These are phyloP conservation scores for Aureobasidium namibiae DNA, from an alignment of 2,329 filamentous ascomycete genomes.

Conservation along the genomic window DNA sequence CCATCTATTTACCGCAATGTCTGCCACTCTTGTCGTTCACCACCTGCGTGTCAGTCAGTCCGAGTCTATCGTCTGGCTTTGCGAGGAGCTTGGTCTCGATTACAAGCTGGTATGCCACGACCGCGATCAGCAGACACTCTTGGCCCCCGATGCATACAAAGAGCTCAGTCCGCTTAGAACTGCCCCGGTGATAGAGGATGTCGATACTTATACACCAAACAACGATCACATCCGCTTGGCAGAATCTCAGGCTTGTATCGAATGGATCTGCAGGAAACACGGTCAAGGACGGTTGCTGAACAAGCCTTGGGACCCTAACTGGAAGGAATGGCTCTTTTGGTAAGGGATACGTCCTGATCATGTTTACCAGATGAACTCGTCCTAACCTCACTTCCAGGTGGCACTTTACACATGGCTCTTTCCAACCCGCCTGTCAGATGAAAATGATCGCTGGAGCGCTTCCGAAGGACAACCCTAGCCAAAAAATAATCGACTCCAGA, in stretches of 20 bases:
- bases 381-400: background rate
- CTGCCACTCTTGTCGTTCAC: conserved; percentile 35
- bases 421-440: conserved; percentile 28
- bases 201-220: conserved; percentile 16
- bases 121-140: conserved; percentile 16
- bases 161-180: conserved; percentile 37
- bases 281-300: conserved; percentile 36
- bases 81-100: conserved; percentile 44
- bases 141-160: conserved; percentile 33
- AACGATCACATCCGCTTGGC: conserved; percentile 32
- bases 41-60: conserved; percentile 48
- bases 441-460: conserved; percentile 9
- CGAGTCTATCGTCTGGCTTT: conserved; percentile 48
- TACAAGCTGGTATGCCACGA: conserved; percentile 32
- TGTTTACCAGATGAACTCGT: background rate
- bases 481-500: conserved; percentile 18
- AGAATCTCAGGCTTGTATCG: conserved; percentile 44
- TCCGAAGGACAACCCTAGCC: conserved; percentile 17
- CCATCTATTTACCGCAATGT: background rate
- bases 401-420: conserved; percentile 35
- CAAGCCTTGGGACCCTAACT: conserved; percentile 17
- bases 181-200: conserved; percentile 46
- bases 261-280: conserved; percentile 44
- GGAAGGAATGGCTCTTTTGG: conserved; percentile 6
- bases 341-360: background rate